phyloP scores from a whole-genome alignment of 345 rosid genomes.

The Brassica cretica region DNA sequence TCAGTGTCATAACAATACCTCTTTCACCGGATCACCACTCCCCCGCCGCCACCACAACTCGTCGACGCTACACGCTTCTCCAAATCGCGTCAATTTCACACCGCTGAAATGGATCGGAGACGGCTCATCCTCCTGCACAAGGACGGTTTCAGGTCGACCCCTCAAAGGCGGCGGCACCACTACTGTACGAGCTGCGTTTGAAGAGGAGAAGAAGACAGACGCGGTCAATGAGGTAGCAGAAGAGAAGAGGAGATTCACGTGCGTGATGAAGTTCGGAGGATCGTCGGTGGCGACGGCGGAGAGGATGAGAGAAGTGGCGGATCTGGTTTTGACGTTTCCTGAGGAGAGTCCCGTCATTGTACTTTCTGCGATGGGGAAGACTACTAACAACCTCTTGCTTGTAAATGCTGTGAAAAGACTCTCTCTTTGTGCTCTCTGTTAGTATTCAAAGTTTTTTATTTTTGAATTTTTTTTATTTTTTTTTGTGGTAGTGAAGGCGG shows the following conservation, averaged over 20 bases:
- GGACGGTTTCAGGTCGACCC: constrained; percentile 19
- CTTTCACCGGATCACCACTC: constrained; percentile 25
- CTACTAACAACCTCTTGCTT: constrained; percentile 85
- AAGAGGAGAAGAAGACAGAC: constrained; percentile 39
- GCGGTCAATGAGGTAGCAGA: constrained; percentile 4
- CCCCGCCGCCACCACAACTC: constrained; percentile 24
- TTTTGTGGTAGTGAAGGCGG: constrained; percentile 61
- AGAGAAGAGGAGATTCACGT: constrained; percentile 56
- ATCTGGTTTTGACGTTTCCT: constrained; percentile 75
- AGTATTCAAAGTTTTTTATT: background rate
- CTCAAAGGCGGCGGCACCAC: background rate
- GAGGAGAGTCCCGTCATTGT: constrained; percentile 82
- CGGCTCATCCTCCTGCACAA: constrained; percentile 13
- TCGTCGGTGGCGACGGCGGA: constrained; percentile 81
- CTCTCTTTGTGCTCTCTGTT: background rate
- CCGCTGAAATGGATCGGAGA: constrained; percentile 30
- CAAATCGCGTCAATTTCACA: constrained; percentile 28
- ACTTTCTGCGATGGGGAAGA: constrained; percentile 96
- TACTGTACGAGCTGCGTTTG: constrained; percentile 31
- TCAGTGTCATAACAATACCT: constrained; percentile 32
- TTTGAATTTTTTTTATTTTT: background rate
- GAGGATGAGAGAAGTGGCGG: constrained; percentile 90
- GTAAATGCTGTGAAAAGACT: constrained; percentile 43
- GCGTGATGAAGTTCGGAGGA: constrained; percentile 98
- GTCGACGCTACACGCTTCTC: constrained; percentile 34